phyloP scores from a whole-genome alignment of 305 asterid genomes.

The Fraxinus angustifolia region DNA sequence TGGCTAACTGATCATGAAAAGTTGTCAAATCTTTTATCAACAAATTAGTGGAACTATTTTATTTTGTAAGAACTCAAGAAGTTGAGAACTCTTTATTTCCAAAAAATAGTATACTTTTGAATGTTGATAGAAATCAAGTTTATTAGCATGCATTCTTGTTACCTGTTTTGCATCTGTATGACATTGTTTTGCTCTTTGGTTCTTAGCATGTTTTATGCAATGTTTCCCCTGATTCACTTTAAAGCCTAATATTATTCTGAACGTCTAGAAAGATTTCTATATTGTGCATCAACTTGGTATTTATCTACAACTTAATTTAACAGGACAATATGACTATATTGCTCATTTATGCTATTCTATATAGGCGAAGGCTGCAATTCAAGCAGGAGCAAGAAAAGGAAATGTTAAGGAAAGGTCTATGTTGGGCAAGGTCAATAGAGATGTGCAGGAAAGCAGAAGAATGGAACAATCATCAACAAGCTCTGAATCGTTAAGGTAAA shows the following conservation, averaged over 20 bases:
- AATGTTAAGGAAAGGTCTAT: constrained; percentile 63
- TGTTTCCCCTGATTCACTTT: not conserved
- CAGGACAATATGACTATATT: constrained; percentile 8
- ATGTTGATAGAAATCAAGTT: not conserved
- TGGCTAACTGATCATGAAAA: not conserved
- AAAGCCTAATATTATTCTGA: not conserved
- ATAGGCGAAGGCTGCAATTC: constrained; percentile 91
- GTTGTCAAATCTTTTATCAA: not conserved
- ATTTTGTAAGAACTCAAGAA: not conserved
- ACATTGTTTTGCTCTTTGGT: not conserved
- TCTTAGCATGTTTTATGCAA: not conserved
- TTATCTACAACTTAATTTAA: constrained; percentile 1
- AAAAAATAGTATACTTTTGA: not conserved
- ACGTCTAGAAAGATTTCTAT: not conserved
- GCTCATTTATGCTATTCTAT: constrained; percentile 29
- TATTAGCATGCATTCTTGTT: not conserved
- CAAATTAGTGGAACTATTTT: constrained; percentile 7
- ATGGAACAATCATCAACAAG: constrained; percentile 45
- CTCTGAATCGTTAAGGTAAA: constrained; percentile 65
- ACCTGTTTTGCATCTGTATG: not conserved
- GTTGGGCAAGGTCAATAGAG: constrained; percentile 53
- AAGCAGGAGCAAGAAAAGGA: constrained; percentile 69
- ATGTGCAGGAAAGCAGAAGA: constrained; percentile 56
- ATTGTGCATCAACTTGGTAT: not conserved
- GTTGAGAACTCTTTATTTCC: not conserved